Evolutionary conservation across 495 filamentous ascomycete genomes (phyloP).

Genomic region (Entonaema liquescens): DNA sequence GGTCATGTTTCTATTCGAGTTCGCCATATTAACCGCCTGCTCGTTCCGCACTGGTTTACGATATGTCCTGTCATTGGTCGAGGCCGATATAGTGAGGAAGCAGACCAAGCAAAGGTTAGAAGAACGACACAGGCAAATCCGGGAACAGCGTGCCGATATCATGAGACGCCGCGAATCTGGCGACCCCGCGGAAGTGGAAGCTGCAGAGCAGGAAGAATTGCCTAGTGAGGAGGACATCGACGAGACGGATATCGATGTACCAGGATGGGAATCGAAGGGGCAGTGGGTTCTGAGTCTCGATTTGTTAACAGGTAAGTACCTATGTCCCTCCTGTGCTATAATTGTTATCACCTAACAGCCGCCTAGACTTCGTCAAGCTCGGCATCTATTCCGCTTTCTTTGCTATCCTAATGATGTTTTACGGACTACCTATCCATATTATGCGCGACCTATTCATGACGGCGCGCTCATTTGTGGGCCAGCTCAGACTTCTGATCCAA

Average conservation of each 20-base stretch:
- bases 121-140: slow-evolving; percentile 64
- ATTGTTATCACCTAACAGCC: slow-evolving; percentile 32
- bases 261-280: slow-evolving; percentile 96
- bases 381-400: slow-evolving; percentile 91
- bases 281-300: slow-evolving; percentile 93
- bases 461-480: slow-evolving; percentile 85
- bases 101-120: slow-evolving; percentile 73
- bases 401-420: slow-evolving; percentile 88
- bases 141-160: slow-evolving; percentile 69
- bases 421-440: slow-evolving; percentile 95
- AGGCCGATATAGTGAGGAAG: slow-evolving; percentile 74
- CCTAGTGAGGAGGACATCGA: slow-evolving; percentile 82
- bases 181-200: slow-evolving; percentile 50
- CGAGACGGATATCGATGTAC: slow-evolving; percentile 90
- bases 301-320: slow-evolving; percentile 73
- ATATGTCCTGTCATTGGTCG: slow-evolving; percentile 81
- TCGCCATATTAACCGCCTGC: slow-evolving; percentile 81
- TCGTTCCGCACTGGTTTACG: slow-evolving; percentile 80
- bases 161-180: slow-evolving; percentile 67
- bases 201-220: slow-evolving; percentile 58
- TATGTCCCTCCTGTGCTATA: not conserved
- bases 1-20: slow-evolving; percentile 99
- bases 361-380: slow-evolving; percentile 86
- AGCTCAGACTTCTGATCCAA: slow-evolving; percentile 84
- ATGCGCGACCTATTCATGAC: slow-evolving; percentile 95